These are phyloP conservation scores for Pyricularia pennisetigena DNA, from an alignment of 2,329 filamentous ascomycete genomes.

Conservation along the genomic window DNA sequence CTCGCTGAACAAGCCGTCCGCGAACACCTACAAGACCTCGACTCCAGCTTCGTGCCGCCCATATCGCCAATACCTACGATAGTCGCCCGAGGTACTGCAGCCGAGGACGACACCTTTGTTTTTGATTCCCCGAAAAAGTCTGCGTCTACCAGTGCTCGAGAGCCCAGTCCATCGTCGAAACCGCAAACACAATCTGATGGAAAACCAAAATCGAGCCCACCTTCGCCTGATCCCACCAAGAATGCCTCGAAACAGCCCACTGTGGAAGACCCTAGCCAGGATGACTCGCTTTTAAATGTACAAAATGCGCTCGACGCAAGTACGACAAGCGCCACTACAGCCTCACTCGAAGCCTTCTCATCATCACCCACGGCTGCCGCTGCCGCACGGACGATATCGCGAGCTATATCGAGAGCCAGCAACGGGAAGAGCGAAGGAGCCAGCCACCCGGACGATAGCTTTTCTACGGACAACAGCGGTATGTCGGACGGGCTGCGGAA, in stretches of 20 bases:
- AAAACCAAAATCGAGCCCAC: slow-evolving; percentile 3
- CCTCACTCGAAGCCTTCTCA: slow-evolving; percentile 40
- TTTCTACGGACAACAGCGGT: neutral
- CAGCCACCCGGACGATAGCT: neutral
- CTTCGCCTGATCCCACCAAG: neutral
- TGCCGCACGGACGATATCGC: slow-evolving; percentile 41
- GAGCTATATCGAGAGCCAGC: slow-evolving; percentile 37
- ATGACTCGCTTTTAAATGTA: neutral
- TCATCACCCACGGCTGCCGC: slow-evolving; percentile 48
- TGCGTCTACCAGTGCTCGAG: slow-evolving; percentile 9
- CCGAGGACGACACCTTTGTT: slow-evolving; percentile 47
- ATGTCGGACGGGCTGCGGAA: neutral
- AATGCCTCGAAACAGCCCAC: slow-evolving; percentile 7
- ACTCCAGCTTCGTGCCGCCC: slow-evolving; percentile 54
- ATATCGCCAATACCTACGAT: slow-evolving; percentile 44
- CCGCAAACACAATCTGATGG: slow-evolving; percentile 6
- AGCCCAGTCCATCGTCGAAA: slow-evolving; percentile 4
- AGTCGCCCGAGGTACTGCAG: slow-evolving; percentile 25
- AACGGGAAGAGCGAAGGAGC: slow-evolving; percentile 10
- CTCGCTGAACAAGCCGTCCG: slow-evolving; percentile 39
- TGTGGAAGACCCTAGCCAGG: neutral
- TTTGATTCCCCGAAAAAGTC: slow-evolving; percentile 37
- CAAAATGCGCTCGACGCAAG: slow-evolving; percentile 4
- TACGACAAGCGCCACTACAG: slow-evolving; percentile 26
- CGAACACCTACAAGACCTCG: slow-evolving; percentile 51